A percentile compares a stretch with the other conserved stretches of the same genome.
Evolutionary conservation across 2,329 filamentous ascomycete species (phyloP).

Genomic region (Sporothrix luriei): DNA sequence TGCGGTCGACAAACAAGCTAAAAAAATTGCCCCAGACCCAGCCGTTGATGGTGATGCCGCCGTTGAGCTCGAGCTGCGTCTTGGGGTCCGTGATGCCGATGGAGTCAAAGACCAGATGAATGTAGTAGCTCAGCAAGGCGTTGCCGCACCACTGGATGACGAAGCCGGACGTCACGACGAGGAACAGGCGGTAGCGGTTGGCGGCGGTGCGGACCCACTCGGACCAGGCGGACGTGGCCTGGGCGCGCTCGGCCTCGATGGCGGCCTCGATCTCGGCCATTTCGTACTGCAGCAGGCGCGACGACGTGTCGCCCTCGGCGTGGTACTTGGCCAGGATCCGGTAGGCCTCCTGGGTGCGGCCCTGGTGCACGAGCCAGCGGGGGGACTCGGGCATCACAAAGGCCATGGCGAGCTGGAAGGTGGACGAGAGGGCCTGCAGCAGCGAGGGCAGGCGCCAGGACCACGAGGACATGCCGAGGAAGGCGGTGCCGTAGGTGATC

Average conservation of each 20-base stretch:
- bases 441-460: slow-evolving; percentile 48
- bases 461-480: slow-evolving; percentile 37
- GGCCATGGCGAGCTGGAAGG: slow-evolving; percentile 31
- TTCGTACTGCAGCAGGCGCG: slow-evolving; percentile 32
- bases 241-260: slow-evolving; percentile 43
- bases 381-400: slow-evolving; percentile 34
- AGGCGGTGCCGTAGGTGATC: slow-evolving; percentile 66
- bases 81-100: slow-evolving; percentile 41
- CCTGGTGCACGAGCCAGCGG: slow-evolving; percentile 30
- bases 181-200: slow-evolving; percentile 35
- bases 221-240: slow-evolving; percentile 25
- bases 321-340: slow-evolving; percentile 40
- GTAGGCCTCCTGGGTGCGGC: slow-evolving; percentile 46
- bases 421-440: slow-evolving; percentile 43
- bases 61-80: slow-evolving; percentile 38
- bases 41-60: slow-evolving; percentile 35
- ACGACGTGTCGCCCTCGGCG: slow-evolving; percentile 30
- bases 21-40: slow-evolving; percentile 34
- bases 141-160: slow-evolving; percentile 34
- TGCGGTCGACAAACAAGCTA: slow-evolving; percentile 30
- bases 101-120: slow-evolving; percentile 41
- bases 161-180: slow-evolving; percentile 32
- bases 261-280: slow-evolving; percentile 39
- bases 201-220: slow-evolving; percentile 33
- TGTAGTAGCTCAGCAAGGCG: slow-evolving; percentile 44